Evolutionary conservation across 352 stramenopile genomes (phyloP), one percentile per base, ranked within the genome.

Genomic region (Phytophthora constricta): DNA sequence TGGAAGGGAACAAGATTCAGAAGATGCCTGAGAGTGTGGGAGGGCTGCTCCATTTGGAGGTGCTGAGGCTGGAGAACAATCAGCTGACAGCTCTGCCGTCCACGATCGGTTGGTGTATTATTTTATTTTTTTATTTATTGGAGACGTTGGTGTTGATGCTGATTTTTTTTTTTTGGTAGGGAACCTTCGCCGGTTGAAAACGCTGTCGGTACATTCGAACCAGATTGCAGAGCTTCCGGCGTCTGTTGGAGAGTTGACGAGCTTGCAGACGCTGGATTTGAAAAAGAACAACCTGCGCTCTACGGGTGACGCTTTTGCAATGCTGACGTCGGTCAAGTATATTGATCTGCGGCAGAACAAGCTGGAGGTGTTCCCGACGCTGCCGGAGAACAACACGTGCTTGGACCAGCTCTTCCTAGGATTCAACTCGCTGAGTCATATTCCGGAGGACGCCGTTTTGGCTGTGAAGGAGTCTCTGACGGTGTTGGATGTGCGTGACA

Each of bases 311-410:
- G 72, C 68, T 4, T 79, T 91, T 26, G 20, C 74, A 5, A 19
- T 41, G 0, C 52, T 92, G 16, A 41, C 52, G 3, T 58, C 71
- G 16, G 57, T 92, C 45, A 82, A 77, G 34, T 88, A 86, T 47
- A 65, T 95, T 19, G 87, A 95, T 67, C 61, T 95, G 23, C 82
- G 86, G 20, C 74, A 95, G 48, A 95, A 95, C 62, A 84, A 81
- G 48, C 58, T 95, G 2, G 49, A 74, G 16, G 50, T 77, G 14
- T 93, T 95, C 22, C 87, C 87, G 8, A 70, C 59, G 19, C 59
- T 95, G 2, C 82, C 87, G 1, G 42, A 70, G 27, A 76, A 67
- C 3, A 72, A 71, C 37, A 47, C 71, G 4, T 70, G 66, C 2
- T 58, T 96, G 16, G 89, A 95, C 42, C 80, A 90, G 58, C 76